Evolutionary conservation across 2,329 filamentous ascomycete genomes (phyloP).

Genomic region (Botrytis hyacinthi): DNA sequence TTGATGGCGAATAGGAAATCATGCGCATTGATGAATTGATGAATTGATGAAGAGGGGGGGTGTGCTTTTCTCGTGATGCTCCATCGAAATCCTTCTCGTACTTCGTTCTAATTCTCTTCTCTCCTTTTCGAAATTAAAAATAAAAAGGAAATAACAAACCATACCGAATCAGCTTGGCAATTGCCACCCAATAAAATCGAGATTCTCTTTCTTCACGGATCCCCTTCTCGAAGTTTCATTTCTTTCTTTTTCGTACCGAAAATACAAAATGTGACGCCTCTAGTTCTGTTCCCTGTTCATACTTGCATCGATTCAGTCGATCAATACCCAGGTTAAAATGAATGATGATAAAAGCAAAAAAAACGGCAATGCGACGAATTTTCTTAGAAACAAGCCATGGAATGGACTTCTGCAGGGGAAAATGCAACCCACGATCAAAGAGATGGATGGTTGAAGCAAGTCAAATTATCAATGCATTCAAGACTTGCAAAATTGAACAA

Average conservation of each 20-base stretch:
- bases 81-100: background rate
- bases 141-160: background rate
- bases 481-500: background rate
- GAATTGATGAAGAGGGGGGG: background rate
- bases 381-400: background rate
- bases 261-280: background rate
- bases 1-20: background rate
- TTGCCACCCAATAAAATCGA: background rate
- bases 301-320: conserved; percentile 1
- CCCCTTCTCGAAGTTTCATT: conserved; percentile 9
- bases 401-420: conserved; percentile 12
- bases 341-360: background rate
- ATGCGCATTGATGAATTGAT: conserved; percentile 3
- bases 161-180: background rate
- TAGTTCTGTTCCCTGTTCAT: background rate
- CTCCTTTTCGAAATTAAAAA: background rate
- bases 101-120: background rate
- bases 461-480: conserved; percentile 2
- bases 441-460: background rate
- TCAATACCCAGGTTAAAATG: background rate
- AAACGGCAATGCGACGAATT: background rate
- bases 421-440: background rate
- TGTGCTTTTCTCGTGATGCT: background rate
- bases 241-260: conserved; percentile 15
- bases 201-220: conserved; percentile 6